A percentile compares a stretch with the other conserved stretches of the same genome.
phyloP scores from a whole-genome alignment of 2,329 filamentous ascomycete genomes.

The Teratosphaeria epicoccoides region DNA sequence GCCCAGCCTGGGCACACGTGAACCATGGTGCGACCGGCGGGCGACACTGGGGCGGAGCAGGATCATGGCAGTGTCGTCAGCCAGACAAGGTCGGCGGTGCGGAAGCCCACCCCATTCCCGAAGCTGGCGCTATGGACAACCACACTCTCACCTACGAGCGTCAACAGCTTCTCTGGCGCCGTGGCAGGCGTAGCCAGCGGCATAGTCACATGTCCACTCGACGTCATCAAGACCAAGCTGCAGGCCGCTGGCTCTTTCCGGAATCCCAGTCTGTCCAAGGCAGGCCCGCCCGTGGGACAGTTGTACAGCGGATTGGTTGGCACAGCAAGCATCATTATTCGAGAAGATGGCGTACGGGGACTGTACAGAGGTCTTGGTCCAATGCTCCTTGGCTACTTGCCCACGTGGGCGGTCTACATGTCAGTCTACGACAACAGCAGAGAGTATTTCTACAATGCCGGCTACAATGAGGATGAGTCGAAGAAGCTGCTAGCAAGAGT shows the following conservation, averaged over 20 bases:
- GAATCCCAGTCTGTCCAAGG: slow-evolving; percentile 21
- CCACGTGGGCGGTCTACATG: slow-evolving; percentile 97
- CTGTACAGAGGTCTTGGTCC: slow-evolving; percentile 90
- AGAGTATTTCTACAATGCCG: slow-evolving; percentile 54
- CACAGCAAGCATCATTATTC: slow-evolving; percentile 75
- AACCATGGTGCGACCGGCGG: slow-evolving; percentile 10
- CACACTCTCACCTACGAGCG: slow-evolving; percentile 43
- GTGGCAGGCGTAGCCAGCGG: slow-evolving; percentile 86
- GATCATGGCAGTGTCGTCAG: slow-evolving; percentile 13
- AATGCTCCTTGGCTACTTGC: slow-evolving; percentile 89
- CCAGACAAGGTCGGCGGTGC: slow-evolving; percentile 13
- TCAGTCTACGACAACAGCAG: slow-evolving; percentile 91
- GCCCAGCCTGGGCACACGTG: slow-evolving; percentile 20
- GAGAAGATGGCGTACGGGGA: slow-evolving; percentile 75
- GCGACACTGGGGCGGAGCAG: slow-evolving; percentile 13
- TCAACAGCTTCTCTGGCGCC: slow-evolving; percentile 80
- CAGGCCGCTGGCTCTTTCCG: slow-evolving; percentile 86
- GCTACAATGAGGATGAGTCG: slow-evolving; percentile 52
- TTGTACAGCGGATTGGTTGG: slow-evolving; percentile 81
- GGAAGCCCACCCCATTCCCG: slow-evolving; percentile 18
- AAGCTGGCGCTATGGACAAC: slow-evolving; percentile 31
- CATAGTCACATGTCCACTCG: slow-evolving; percentile 88
- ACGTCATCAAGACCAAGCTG: slow-evolving; percentile 98
- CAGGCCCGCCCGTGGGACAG: slow-evolving; percentile 32
- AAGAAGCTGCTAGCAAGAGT: slow-evolving; percentile 53